Evolutionary conservation across 2,329 filamentous ascomycete species (phyloP), one percentile per base, ranked within the genome.

Genomic region (Septoria linicola): DNA sequence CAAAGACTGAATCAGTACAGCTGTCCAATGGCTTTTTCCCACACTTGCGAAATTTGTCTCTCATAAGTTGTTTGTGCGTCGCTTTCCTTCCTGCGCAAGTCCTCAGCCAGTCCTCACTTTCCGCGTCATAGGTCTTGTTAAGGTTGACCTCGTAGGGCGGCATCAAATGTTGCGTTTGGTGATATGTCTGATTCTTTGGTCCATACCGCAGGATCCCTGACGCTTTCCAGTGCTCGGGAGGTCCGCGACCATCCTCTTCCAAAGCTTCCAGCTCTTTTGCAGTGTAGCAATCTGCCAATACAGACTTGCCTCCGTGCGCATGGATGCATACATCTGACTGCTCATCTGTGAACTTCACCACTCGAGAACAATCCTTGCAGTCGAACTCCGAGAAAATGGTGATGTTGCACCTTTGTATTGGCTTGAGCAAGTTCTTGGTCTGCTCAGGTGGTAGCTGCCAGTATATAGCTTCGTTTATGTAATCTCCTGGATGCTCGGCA

Each of bases 401-500:
- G 14, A 46, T 25, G 20, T 46, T 46, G 21, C 43, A 46, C 30
- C 43, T 31, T 30, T 36, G 30, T 14, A 37, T 37, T 23, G 43
- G 43, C 34, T 35, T 36, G 8, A 46, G 19, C 8, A 46, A n/a
- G 19, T 37, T 31, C 19, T 46, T 30, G 14, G 21, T 27, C 8
- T 36, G 34, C 8, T 10, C 14, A 10, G n/a, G 5, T 13, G 43
- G 43, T 3, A 46, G 25, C 27, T 46, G 43, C 34, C 31, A 37
- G 43, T 46, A 46, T 3, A 46, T n/a, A 13, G 31, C 43, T 7
- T 34, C 19, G 19, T 21, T 25, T 10, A 63, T 31, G 41, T 51
- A 45, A 32, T 51, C n/a, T 45, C 45, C 48, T 14, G 48, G 48
- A 20, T 51, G 31, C n/a, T 51, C 41, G 34, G 41, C 48, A 32